Evolutionary conservation across 2,329 filamentous ascomycete genomes (phyloP).

Genomic region (Microdochium paspali): DNA sequence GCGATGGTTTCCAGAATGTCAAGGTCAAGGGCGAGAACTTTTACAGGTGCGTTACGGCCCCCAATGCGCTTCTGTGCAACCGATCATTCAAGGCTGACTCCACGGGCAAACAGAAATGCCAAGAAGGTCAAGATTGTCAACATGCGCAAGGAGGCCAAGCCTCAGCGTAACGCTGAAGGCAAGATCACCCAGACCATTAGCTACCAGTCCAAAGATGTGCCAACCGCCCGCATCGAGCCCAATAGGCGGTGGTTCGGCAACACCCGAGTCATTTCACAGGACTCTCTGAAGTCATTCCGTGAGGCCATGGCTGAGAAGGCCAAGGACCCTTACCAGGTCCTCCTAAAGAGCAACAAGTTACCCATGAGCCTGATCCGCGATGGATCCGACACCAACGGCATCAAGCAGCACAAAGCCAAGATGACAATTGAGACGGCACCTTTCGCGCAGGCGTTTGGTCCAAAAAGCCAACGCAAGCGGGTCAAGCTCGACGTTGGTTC

Average conservation of each 20-base stretch:
- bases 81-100: too few species aligned
- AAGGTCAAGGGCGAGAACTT: slow-evolving; percentile 97
- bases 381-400: slow-evolving; percentile 63
- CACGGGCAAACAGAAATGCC: slow-evolving; percentile 29
- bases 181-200: slow-evolving; percentile 76
- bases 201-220: slow-evolving; percentile 75
- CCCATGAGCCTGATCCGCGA: slow-evolving; percentile 92
- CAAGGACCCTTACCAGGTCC: slow-evolving; percentile 82
- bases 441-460: slow-evolving; percentile 83
- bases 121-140: slow-evolving; percentile 87
- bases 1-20: slow-evolving; percentile 86
- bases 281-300: slow-evolving; percentile 77
- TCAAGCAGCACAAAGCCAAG: slow-evolving; percentile 90
- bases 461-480: slow-evolving; percentile 85
- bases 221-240: slow-evolving; percentile 82
- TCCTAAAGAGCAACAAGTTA: slow-evolving; percentile 95
- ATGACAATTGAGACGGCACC: slow-evolving; percentile 83
- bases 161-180: slow-evolving; percentile 72
- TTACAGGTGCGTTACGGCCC: slow-evolving; percentile 57
- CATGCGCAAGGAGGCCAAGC: slow-evolving; percentile 81
- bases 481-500: slow-evolving; percentile 80
- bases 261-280: slow-evolving; percentile 80
- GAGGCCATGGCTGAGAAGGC: slow-evolving; percentile 87
- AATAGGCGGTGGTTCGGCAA: slow-evolving; percentile 98
- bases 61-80: not conserved